Evolutionary conservation across 345 rosid genomes (phyloP), one percentile per base, ranked within the genome.

Genomic region (Mangifera indica): DNA sequence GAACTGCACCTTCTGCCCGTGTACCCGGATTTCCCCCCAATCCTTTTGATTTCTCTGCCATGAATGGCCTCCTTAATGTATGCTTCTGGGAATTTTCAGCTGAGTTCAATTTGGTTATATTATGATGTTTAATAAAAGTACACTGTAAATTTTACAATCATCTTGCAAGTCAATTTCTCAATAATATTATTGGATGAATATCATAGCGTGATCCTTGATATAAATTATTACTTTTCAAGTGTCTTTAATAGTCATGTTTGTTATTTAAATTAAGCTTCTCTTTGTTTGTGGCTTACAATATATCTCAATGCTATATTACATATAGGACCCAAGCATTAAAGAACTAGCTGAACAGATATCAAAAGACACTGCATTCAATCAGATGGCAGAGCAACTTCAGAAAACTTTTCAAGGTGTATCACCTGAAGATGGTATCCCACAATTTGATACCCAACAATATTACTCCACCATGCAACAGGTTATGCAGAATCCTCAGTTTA

Each of bases 331-430:
- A 0, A 95, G 96, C 79, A 91, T 95, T 69, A 89, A 88, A 79
- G 93, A 92, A 56, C 67, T 95, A 74, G 98, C 97, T 69, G 98
- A 91, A 79, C 97, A 93, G 82, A 95, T 95, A 55, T 90, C 98
- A 59, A 89, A 86, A 82, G 99, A 92, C 78, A 97, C 99, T 34
- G 65, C 97, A 29, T 95, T 95, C 85, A 95, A 89, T 80, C 87
- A 89, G 70, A 83, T 95, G 91, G 99, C 99, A 29, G 98, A 92
- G 88, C 99, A 93, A 84, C 90, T 95, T 32, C 97, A 89, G 83
- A 82, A 89, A 78, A 84, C 93, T 7, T 82, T 92, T 60, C 93
- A 90, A 59, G 91, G 86, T 69, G 81, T 84, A 63, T 32, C 86
- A 5, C 75, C 61, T 26, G 97, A 85, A 18, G 96, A 84, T 0